Evolutionary conservation across 1,284 basidiomycete species (phyloP).

Genomic region (Ganoderma sinense): DNA sequence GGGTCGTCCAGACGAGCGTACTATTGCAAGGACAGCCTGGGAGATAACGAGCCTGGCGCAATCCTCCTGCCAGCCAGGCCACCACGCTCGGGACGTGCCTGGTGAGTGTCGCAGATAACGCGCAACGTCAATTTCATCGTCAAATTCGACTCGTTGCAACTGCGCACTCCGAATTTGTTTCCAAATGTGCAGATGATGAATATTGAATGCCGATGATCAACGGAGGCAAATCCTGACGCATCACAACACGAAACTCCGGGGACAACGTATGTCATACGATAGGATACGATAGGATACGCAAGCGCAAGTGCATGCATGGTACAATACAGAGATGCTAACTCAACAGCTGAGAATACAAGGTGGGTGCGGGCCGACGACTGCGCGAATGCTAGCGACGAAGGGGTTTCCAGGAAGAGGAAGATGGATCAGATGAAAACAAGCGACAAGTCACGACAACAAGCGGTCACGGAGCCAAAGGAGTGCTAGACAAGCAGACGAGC

Average conservation of each 20-base stretch:
- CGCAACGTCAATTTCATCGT: not conserved
- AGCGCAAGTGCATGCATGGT: slow-evolving; percentile 13
- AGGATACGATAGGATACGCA: slow-evolving; percentile 8
- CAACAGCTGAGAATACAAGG: slow-evolving; percentile 15
- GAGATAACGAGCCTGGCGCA: slow-evolving; percentile 23
- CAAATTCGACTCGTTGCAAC: not conserved
- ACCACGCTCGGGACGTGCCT: slow-evolving; percentile 1
- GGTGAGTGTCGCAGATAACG: not conserved
- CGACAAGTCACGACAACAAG: slow-evolving; percentile 14
- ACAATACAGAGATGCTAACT: slow-evolving; percentile 32
- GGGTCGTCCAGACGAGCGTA: not conserved
- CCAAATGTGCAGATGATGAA: not conserved
- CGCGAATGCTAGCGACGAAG: slow-evolving; percentile 10
- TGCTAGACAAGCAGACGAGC: slow-evolving; percentile 22
- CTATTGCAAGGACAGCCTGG: slow-evolving; percentile 11
- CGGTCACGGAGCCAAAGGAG: slow-evolving; percentile 24
- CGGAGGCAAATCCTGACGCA: not conserved
- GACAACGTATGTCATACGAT: slow-evolving; percentile 6
- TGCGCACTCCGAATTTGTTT: not conserved
- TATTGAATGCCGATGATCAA: not conserved
- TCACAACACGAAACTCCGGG: too few relatives aligned
- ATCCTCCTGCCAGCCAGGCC: slow-evolving; percentile 12
- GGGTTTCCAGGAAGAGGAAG: slow-evolving; percentile 9
- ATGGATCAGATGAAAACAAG: slow-evolving; percentile 2
- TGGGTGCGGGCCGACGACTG: slow-evolving; percentile 3